These are phyloP conservation scores for Metschnikowia bowlesiae DNA, from an alignment of 805 yeast species.

Conservation along the genomic window DNA sequence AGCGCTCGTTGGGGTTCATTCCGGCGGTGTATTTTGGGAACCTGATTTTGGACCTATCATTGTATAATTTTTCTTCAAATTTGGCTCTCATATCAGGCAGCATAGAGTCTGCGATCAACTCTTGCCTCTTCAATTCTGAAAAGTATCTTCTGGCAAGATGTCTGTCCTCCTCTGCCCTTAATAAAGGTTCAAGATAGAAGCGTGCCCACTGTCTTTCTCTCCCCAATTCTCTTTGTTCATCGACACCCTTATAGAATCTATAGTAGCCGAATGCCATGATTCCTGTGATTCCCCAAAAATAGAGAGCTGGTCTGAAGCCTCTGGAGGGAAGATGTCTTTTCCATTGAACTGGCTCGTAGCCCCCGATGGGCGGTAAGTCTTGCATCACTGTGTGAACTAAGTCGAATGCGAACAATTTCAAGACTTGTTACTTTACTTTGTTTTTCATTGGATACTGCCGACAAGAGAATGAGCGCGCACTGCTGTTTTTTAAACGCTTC, in stretches of 20 bases:
- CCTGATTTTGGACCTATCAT: slow-evolving; percentile 42
- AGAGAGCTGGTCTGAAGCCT: slow-evolving; percentile 76
- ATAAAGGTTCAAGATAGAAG: slow-evolving; percentile 64
- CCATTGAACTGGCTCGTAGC: slow-evolving; percentile 87
- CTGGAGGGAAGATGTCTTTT: slow-evolving; percentile 79
- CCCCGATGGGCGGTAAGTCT: slow-evolving; percentile 84
- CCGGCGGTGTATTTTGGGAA: slow-evolving; percentile 43
- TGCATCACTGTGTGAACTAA: slow-evolving; percentile 38
- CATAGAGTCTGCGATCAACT: slow-evolving; percentile 42
- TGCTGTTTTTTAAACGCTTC: neutral
- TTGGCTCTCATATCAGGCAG: slow-evolving; percentile 34
- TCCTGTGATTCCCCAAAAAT: slow-evolving; percentile 60
- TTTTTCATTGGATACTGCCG: slow-evolving; percentile 16
- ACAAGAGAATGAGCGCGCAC: slow-evolving; percentile 2
- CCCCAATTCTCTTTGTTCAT: slow-evolving; percentile 68
- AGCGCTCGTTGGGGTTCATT: slow-evolving; percentile 29
- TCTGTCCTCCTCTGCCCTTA: slow-evolving; percentile 80
- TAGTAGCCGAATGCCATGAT: slow-evolving; percentile 71
- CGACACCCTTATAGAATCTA: slow-evolving; percentile 58
- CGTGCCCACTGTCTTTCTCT: slow-evolving; percentile 79
- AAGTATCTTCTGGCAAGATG: slow-evolving; percentile 66
- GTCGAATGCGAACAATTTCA: slow-evolving; percentile 1
- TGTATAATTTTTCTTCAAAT: slow-evolving; percentile 40
- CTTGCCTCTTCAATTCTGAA: slow-evolving; percentile 66
- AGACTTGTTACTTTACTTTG: slow-evolving; percentile 8